phyloP scores from a whole-genome alignment of 768 basidiomycete species.

The Boletus sensibilis region DNA sequence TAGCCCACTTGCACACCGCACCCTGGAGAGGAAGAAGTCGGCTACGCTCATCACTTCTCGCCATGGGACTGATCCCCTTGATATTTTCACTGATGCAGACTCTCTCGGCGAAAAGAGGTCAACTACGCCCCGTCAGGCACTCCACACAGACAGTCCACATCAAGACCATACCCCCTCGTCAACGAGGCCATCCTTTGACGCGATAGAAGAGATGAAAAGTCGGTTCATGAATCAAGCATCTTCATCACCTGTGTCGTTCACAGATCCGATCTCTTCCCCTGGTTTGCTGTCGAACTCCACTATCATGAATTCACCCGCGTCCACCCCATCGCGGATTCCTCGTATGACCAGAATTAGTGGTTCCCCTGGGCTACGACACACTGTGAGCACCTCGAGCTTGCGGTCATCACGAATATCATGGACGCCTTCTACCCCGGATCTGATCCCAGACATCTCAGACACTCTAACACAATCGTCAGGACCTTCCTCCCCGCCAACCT shows the following conservation, averaged over 20 bases:
- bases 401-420: constrained; percentile 31
- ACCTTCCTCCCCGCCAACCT: constrained; percentile 49
- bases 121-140: constrained; percentile 9
- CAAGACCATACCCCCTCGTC: constrained; percentile 8
- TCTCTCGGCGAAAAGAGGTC: constrained; percentile 13
- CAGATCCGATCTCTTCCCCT: constrained; percentile 18
- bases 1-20: constrained; percentile 31
- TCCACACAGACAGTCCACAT: constrained; percentile 12
- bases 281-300: constrained; percentile 12
- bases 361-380: constrained; percentile 29
- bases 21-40: constrained; percentile 20
- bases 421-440: constrained; percentile 54
- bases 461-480: constrained; percentile 53
- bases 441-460: constrained; percentile 62
- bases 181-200: constrained; percentile 42
- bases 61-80: constrained; percentile 1
- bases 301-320: constrained; percentile 3
- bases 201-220: constrained; percentile 64
- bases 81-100: constrained; percentile 1
- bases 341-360: constrained; percentile 22
- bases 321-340: constrained; percentile 31
- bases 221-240: constrained; percentile 43
- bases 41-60: constrained; percentile 8
- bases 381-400: constrained; percentile 29
- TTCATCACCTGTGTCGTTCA: constrained; percentile 25